Conservation (phyloP, 805 yeast genomes). For the Kuraishia piskuri region DNA sequence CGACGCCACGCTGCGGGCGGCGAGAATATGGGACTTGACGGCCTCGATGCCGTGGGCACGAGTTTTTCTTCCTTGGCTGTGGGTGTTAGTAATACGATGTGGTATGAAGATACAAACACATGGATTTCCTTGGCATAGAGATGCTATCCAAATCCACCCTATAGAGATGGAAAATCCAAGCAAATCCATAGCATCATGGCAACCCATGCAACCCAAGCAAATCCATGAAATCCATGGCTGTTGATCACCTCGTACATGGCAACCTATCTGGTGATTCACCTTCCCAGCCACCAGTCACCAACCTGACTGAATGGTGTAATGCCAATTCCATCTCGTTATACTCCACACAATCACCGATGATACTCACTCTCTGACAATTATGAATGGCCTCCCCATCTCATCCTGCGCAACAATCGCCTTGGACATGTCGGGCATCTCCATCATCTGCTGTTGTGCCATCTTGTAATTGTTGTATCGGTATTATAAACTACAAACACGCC, state of each 20-base stretch:
- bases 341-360: neutral
- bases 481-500: no score
- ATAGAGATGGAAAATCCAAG: no score
- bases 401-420: conserved; percentile 99
- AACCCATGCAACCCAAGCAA: no score
- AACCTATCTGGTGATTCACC: no score
- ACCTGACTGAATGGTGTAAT: neutral
- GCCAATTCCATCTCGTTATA: neutral
- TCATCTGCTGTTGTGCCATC: conserved; percentile 14
- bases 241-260: no score
- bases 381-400: conserved; percentile 98
- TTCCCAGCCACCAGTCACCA: no score
- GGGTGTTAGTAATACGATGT: conserved; percentile 1
- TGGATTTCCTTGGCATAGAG: no score
- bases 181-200: no score
- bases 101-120: neutral
- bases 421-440: conserved; percentile 82
- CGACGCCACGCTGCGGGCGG: conserved; percentile 91
- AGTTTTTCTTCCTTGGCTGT: conserved; percentile 29
- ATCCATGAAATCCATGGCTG: no score
- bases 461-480: neutral
- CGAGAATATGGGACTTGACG: conserved; percentile 78
- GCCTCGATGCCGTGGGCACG: conserved; percentile 78
- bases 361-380: conserved; percentile 84
- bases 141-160: no score